Conservation (phyloP, 1,284 basidiomycete genomes). For the Spongiforma sp. region DNA sequence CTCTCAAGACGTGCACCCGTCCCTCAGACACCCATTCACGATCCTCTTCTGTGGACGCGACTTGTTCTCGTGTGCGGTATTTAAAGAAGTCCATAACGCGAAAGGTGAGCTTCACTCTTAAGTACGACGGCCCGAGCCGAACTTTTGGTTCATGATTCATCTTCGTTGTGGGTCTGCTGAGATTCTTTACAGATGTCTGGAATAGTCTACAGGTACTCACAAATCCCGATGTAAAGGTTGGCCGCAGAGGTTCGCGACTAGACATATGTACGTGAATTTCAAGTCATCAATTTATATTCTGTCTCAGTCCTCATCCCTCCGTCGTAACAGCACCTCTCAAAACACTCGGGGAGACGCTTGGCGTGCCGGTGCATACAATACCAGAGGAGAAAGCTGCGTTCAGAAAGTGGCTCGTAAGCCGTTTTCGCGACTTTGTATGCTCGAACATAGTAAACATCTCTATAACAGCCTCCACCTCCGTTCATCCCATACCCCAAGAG, state of each 20-base stretch:
- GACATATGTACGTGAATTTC: conserved; percentile 36
- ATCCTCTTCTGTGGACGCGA: conserved; percentile 64
- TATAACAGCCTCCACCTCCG: conserved; percentile 42
- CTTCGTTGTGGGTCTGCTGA: not conserved
- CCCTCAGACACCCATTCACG: conserved; percentile 39
- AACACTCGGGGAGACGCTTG: conserved; percentile 50
- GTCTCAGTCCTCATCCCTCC: conserved; percentile 14
- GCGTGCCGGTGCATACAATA: conserved; percentile 60
- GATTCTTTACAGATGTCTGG: conserved; percentile 32
- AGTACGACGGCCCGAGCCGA: not conserved
- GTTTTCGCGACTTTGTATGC: conserved; percentile 1
- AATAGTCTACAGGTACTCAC: conserved; percentile 43
- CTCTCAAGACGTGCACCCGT: not conserved
- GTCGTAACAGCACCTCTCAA: conserved; percentile 41
- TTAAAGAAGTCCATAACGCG: conserved; percentile 45
- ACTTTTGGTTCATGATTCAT: not conserved
- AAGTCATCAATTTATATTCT: not conserved
- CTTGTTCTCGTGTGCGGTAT: conserved; percentile 57
- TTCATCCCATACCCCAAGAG: conserved; percentile 34
- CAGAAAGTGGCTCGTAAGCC: conserved; percentile 56
- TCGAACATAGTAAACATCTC: conserved; percentile 33
- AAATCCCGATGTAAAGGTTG: conserved; percentile 50
- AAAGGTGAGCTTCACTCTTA: conserved; percentile 38
- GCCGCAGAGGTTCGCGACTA: conserved; percentile 38
- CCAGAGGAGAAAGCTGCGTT: conserved; percentile 62